These are phyloP conservation scores for Globisporangium barbulae DNA, from an alignment of 352 stramenopile genomes.

Conservation along the genomic window DNA sequence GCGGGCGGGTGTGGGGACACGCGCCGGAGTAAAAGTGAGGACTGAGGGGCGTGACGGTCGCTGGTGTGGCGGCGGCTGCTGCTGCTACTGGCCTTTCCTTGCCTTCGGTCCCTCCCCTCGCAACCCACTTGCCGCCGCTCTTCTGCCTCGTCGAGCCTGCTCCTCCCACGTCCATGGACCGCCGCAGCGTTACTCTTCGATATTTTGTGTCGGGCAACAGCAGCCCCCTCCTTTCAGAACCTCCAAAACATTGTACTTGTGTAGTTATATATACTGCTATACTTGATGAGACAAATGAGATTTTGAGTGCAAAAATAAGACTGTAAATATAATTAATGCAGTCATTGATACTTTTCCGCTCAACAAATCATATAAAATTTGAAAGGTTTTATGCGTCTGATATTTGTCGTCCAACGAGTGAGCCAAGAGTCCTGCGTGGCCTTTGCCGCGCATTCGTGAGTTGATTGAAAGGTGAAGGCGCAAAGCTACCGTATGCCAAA, in stretches of 20 bases:
- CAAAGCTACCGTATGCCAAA: not conserved
- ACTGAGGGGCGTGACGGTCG: not conserved
- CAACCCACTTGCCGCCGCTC: slow-evolving; percentile 8
- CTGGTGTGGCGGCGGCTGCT: not conserved
- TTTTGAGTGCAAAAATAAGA: not conserved
- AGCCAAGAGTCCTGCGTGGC: not conserved
- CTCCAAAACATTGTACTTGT: not conserved
- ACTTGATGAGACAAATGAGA: not conserved
- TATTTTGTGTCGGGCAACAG: not conserved
- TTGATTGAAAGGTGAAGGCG: not conserved
- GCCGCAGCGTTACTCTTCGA: slow-evolving; percentile 8
- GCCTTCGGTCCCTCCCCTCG: slow-evolving; percentile 1
- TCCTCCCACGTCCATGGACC: slow-evolving; percentile 2
- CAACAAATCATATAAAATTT: not conserved
- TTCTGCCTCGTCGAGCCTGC: not conserved
- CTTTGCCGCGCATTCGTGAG: not conserved
- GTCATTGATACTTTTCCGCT: not conserved
- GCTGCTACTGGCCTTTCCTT: not conserved
- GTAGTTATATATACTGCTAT: not conserved
- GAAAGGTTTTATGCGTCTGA: not conserved
- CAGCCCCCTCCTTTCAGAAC: not conserved
- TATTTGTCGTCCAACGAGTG: not conserved
- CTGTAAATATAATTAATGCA: not conserved
- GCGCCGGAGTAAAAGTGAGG: slow-evolving; percentile 17
- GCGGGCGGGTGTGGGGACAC: slow-evolving; percentile 13